phyloP scores from a whole-genome alignment of 257 asterid species.

The Apocynum venetum region DNA sequence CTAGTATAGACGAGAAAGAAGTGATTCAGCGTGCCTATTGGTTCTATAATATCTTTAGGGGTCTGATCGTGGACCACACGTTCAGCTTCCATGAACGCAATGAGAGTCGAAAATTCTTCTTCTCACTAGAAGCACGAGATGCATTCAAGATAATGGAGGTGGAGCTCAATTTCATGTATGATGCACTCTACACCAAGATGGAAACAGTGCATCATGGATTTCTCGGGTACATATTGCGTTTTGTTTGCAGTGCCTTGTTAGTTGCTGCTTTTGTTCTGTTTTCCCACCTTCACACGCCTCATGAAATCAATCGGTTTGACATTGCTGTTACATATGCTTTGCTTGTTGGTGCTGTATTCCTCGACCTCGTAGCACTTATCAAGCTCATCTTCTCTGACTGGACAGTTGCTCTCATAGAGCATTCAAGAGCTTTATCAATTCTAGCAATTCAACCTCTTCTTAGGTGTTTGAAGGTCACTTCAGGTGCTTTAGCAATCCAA shows the following conservation, averaged over 20 bases:
- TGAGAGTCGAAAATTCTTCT: constrained; percentile 13
- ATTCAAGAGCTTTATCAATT: not conserved
- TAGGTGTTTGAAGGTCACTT: not conserved
- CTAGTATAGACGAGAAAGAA: not conserved
- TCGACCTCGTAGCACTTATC: constrained; percentile 12
- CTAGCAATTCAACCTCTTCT: not conserved
- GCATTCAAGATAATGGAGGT: constrained; percentile 29
- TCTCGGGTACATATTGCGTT: constrained; percentile 7
- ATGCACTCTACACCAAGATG: constrained; percentile 30
- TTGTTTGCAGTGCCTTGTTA: constrained; percentile 8
- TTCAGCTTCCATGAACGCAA: constrained; percentile 21
- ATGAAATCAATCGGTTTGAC: not conserved
- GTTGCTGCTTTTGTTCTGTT: constrained; percentile 5
- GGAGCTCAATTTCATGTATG: constrained; percentile 34
- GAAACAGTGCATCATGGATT: constrained; percentile 5
- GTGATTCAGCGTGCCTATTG: not conserved
- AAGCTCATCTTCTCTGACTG: constrained; percentile 20
- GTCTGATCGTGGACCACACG: constrained; percentile 26
- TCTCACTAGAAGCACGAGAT: not conserved
- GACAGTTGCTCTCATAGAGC: constrained; percentile 5
- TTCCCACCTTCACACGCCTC: not conserved
- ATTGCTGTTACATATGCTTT: constrained; percentile 13
- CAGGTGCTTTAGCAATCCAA: not conserved
- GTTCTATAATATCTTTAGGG: constrained; percentile 14
- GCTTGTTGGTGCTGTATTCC: constrained; percentile 18